Conservation (phyloP, 2,329 filamentous ascomycete genomes). For the Ascochyta rabiei region DNA sequence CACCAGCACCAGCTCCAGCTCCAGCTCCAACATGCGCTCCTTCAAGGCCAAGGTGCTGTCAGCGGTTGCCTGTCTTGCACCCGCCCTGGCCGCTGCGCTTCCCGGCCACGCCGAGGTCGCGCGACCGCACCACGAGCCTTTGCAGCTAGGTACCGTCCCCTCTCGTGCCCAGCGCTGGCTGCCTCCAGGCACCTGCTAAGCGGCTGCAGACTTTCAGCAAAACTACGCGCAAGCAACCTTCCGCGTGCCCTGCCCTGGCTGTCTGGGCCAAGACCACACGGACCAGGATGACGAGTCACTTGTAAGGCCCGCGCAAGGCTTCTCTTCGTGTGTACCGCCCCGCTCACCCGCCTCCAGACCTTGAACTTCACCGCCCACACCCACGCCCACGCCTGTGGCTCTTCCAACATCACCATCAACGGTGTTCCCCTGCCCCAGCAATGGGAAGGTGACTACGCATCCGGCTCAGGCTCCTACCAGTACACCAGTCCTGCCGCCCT, state of each 20-base stretch:
- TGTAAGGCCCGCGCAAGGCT: conserved; percentile 48
- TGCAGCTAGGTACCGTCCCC: conserved; percentile 39
- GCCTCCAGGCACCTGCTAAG: conserved; percentile 43
- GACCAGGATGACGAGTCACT: conserved; percentile 50
- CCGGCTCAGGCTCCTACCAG: conserved; percentile 39
- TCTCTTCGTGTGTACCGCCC: conserved; percentile 27
- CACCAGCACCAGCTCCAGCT: no score
- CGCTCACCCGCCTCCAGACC: conserved; percentile 45
- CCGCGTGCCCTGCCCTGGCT: conserved; percentile 49
- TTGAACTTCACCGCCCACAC: conserved; percentile 51
- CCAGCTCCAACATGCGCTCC: conserved; percentile 39
- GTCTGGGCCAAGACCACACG: conserved; percentile 49
- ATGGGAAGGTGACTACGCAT: conserved; percentile 47
- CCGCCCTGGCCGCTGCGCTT: conserved; percentile 40
- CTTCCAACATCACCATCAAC: conserved; percentile 52
- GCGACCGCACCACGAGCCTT: conserved; percentile 27
- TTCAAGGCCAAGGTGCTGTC: conserved; percentile 42
- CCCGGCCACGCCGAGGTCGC: conserved; percentile 22
- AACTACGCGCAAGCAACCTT: conserved; percentile 51
- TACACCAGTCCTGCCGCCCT: conserved; percentile 38
- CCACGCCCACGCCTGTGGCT: conserved; percentile 45
- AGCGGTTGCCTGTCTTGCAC: conserved; percentile 36
- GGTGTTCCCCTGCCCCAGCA: conserved; percentile 46
- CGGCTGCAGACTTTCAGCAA: conserved; percentile 38
- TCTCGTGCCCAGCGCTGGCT: conserved; percentile 35